These are phyloP conservation scores for Xylaria arbuscula DNA, from an alignment of 2,329 filamentous ascomycete genomes.

Conservation along the genomic window DNA sequence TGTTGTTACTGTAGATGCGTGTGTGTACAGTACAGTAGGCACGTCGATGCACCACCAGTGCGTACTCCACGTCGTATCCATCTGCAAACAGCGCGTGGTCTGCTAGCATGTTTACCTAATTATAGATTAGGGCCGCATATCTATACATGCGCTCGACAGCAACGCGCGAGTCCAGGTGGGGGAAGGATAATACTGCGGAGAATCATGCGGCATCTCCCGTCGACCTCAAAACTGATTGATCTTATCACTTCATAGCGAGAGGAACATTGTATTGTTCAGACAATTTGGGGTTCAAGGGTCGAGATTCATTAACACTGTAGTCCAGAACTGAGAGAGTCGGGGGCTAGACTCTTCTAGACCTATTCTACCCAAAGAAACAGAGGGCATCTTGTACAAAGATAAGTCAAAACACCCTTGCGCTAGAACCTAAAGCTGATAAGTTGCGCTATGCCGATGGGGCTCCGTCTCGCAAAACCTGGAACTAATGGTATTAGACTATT, in stretches of 20 bases:
- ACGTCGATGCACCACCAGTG: constrained; percentile 9
- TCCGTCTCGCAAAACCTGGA: neutral
- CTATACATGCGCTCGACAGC: constrained; percentile 6
- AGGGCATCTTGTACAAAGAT: neutral
- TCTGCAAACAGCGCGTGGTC: constrained; percentile 23
- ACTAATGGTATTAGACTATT: neutral
- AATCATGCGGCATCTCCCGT: constrained; percentile 14
- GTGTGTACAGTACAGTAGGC: constrained; percentile 1
- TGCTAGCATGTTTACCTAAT: constrained; percentile 9
- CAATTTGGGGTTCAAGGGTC: neutral
- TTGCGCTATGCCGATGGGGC: constrained; percentile 1
- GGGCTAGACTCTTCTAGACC: neutral
- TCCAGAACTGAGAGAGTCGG: neutral
- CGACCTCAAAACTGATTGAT: neutral
- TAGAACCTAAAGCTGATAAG: constrained; percentile 23
- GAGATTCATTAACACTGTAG: neutral
- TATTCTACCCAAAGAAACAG: constrained; percentile 15
- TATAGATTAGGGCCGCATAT: constrained; percentile 1
- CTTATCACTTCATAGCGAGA: neutral
- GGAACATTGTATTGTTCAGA: neutral
- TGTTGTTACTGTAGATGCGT: neutral
- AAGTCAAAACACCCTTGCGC: constrained; percentile 1
- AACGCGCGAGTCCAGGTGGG: neutral
- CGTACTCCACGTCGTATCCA: constrained; percentile 27
- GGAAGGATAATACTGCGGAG: constrained; percentile 5